Evolutionary conservation across 257 asterid species (phyloP).

Genomic region (Nicotiana knightiana): DNA sequence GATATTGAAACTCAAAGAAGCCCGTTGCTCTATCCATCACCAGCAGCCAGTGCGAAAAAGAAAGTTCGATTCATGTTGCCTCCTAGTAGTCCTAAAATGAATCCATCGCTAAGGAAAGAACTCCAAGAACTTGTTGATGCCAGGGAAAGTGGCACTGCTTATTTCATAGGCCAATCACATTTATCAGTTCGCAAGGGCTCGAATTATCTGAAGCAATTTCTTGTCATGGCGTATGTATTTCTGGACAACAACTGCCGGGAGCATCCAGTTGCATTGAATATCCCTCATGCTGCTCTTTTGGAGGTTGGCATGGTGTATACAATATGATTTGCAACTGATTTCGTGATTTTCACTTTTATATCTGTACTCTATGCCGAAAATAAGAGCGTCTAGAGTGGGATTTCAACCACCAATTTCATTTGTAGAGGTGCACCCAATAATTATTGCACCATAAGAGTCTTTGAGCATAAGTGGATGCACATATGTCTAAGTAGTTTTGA

Average conservation of each 20-base stretch:
- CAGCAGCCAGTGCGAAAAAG: constrained; percentile 28
- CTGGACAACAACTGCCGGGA: constrained; percentile 71
- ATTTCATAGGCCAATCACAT: constrained; percentile 78
- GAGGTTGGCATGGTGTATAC: constrained; percentile 78
- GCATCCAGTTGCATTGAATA: constrained; percentile 68
- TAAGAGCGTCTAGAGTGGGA: too few species aligned
- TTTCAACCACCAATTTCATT: too few species aligned
- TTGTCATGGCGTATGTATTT: constrained; percentile 47
- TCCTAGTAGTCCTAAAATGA: constrained; percentile 52
- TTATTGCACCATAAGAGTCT: too few species aligned
- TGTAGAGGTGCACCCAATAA: too few species aligned
- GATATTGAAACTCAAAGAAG: constrained; percentile 19
- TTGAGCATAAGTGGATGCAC: too few species aligned
- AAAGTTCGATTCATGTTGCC: constrained; percentile 60
- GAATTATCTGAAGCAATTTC: constrained; percentile 48
- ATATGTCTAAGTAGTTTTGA: too few species aligned
- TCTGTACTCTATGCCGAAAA: too few species aligned
- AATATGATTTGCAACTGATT: constrained; percentile 19
- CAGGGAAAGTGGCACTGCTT: constrained; percentile 76
- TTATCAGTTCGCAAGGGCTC: constrained; percentile 55
- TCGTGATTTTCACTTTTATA: too few species aligned
- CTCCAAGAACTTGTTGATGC: constrained; percentile 70
- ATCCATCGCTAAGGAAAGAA: constrained; percentile 40
- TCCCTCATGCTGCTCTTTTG: constrained; percentile 77
- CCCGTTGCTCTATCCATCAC: neutral